Base-by-base conservation (phyloP, 1,284 basidiomycete genomes). In the Irpex sp. region DNA sequence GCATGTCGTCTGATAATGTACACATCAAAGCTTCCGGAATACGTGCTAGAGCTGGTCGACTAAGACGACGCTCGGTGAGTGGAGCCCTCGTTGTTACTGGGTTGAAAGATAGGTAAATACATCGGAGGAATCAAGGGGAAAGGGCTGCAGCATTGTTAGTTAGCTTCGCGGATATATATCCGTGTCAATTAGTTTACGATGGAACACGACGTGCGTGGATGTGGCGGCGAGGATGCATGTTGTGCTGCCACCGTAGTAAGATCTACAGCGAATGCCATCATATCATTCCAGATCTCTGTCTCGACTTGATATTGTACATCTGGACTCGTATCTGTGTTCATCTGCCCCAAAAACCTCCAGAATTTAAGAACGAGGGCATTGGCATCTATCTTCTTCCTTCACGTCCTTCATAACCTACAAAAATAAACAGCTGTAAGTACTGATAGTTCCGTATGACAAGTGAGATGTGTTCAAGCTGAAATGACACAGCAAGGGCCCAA, bases 331-430 rank as follows among this genome's bases (percentile, higher is more conserved):
- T 34, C 31, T 34, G 31, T 34, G 31, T 1, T 34, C 31, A 6
- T 34, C 31, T 34, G 5, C 31, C 31, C 5, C 31, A 34, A 6
- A 34, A 34, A 34, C 31, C 31, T 34, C 31, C 31, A 34, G 6
- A 34, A 52, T 63, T 38, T 56, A 65, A 56, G 65, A 63, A 51
- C 67, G 65, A 57, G 78, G 67, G 72, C 89, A 92, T 67, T 72
- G 75, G 74, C 90, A 92, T 74, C 81, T 85, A 74, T 91, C 83
- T 70, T 87, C 86, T 66, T 87, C 87, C 71, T 85, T 83, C 68
- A 91, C 85, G 68, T 81, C 74, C 67, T 78, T 78, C 87, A 92
- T 87, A 64, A 87, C 87, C 86, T 89, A 72, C 34, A 21, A 52
- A 52, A 52, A 17, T 34, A 34, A 69, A 61, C 52, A 62, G 49